A percentile compares a stretch with the other conserved stretches of the same genome.
phyloP scores from a whole-genome alignment of 2,329 filamentous ascomycete genomes.

The Capronia coronata region DNA sequence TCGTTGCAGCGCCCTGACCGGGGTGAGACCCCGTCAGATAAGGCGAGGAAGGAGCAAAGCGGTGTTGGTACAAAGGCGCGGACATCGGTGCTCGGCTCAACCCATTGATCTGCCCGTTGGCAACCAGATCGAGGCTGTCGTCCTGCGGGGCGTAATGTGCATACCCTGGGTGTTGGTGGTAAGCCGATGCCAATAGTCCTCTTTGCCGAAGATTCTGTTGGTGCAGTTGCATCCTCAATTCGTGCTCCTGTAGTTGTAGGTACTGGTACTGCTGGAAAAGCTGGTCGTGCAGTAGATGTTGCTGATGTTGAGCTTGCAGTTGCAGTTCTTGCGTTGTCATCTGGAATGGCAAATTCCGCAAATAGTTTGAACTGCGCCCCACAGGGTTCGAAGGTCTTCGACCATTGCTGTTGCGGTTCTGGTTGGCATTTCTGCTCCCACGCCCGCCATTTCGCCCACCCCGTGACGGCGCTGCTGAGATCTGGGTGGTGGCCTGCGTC shows the following conservation, averaged over 20 bases:
- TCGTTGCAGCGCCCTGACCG: conserved; percentile 38
- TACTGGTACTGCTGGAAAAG: conserved; percentile 46
- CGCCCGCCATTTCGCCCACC: conserved; percentile 45
- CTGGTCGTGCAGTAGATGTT: conserved; percentile 44
- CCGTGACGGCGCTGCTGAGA: conserved; percentile 37
- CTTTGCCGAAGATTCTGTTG: conserved; percentile 37
- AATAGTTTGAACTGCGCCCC: conserved; percentile 36
- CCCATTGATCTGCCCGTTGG: conserved; percentile 19
- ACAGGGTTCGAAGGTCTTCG: conserved; percentile 54
- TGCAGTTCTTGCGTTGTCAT: conserved; percentile 36
- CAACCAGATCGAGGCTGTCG: conserved; percentile 17
- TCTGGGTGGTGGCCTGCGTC: conserved; percentile 32
- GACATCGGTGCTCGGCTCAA: conserved; percentile 26
- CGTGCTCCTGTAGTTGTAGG: conserved; percentile 46
- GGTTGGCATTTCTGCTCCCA: conserved; percentile 45
- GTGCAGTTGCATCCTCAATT: conserved; percentile 43
- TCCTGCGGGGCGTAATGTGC: conserved; percentile 33
- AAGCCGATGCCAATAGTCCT: conserved; percentile 18
- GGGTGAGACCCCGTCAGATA: conserved; percentile 20
- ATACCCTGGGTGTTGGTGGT: conserved; percentile 32
- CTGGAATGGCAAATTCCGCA: conserved; percentile 35
- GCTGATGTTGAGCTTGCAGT: conserved; percentile 41
- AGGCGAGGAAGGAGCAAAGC: conserved; percentile 25
- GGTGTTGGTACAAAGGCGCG: conserved; percentile 28
- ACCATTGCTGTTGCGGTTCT: conserved; percentile 41